phyloP scores from a whole-genome alignment of 2,329 filamentous ascomycete species.

The Didymella glomerata region DNA sequence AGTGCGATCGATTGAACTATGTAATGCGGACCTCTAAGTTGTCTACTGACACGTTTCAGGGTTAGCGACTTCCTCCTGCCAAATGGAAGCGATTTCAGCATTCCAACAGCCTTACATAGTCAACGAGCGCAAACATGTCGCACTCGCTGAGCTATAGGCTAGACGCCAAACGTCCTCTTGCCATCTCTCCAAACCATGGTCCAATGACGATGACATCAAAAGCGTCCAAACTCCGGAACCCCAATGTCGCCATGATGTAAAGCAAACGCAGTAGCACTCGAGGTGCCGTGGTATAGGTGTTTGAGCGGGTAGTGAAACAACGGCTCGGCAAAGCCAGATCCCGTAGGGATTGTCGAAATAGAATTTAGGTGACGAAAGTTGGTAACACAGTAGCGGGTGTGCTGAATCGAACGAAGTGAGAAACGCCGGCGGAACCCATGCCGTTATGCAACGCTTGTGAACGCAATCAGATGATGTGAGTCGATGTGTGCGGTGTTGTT shows the following conservation, averaged over 20 bases:
- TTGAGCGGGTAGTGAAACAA: conserved; percentile 17
- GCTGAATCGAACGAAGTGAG: conserved; percentile 36
- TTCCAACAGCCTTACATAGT: conserved; percentile 22
- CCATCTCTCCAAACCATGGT: neutral
- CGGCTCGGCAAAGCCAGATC: conserved; percentile 32
- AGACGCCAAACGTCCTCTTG: conserved; percentile 11
- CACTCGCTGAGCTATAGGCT: conserved; percentile 16
- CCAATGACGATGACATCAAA: neutral
- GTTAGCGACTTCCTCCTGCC: conserved; percentile 16
- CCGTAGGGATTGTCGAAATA: conserved; percentile 24
- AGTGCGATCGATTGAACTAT: conserved; percentile 24
- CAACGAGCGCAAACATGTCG: conserved; percentile 9
- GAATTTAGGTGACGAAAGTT: conserved; percentile 20
- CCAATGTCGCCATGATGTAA: conserved; percentile 21
- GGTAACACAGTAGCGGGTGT: conserved; percentile 36
- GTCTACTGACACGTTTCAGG: conserved; percentile 21
- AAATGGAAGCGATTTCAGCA: conserved; percentile 23
- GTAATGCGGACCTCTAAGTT: conserved; percentile 21
- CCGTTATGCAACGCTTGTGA: conserved; percentile 52
- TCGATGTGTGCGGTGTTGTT: conserved; percentile 24
- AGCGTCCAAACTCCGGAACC: conserved; percentile 17
- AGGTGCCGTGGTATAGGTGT: conserved; percentile 22
- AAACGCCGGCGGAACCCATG: conserved; percentile 44
- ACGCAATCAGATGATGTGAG: conserved; percentile 32
- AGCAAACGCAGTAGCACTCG: conserved; percentile 19